phyloP scores from a whole-genome alignment of 805 yeast genomes.

The Huiozyma sinensis region DNA sequence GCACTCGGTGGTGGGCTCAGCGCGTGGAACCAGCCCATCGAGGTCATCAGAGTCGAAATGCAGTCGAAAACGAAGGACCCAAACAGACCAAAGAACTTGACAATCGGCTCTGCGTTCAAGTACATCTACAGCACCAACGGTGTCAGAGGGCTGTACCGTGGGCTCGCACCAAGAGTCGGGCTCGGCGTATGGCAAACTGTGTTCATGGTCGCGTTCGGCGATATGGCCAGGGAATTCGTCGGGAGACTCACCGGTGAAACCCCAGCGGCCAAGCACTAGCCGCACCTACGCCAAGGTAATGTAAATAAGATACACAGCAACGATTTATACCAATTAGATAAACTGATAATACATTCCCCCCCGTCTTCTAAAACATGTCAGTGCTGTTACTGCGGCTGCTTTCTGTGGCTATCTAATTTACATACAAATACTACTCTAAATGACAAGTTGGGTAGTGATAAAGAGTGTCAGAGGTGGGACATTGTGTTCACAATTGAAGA shows the following conservation, averaged over 20 bases:
- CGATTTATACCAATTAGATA: too few species aligned
- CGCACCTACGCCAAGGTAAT: too few species aligned
- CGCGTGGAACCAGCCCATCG: constrained; percentile 99
- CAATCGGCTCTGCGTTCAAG: constrained; percentile 63
- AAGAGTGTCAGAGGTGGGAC: too few species aligned
- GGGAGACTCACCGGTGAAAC: constrained; percentile 50
- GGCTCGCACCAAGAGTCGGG: constrained; percentile 94
- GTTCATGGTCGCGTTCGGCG: constrained; percentile 97
- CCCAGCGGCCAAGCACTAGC: constrained; percentile 34
- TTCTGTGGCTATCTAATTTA: too few species aligned
- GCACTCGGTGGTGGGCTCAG: constrained; percentile 94
- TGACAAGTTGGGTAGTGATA: too few species aligned
- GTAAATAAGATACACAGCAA: too few species aligned
- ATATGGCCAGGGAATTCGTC: constrained; percentile 69
- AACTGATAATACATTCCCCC: too few species aligned
- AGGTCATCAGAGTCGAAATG: constrained; percentile 96
- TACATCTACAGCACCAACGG: constrained; percentile 82
- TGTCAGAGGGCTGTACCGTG: constrained; percentile 82
- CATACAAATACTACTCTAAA: too few species aligned
- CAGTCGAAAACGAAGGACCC: constrained; percentile 92
- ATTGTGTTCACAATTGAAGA: too few species aligned
- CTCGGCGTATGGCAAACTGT: constrained; percentile 97
- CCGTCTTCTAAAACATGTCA: too few species aligned
- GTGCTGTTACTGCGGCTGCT: too few species aligned
- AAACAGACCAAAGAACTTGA: constrained; percentile 85